Percentiles rank a stretch among this genome's conserved stretches.
Evolutionary conservation across 225 moss, liverwort and hornwort species (phyloP).

Genomic region (Physcomitrellopsis africana): DNA sequence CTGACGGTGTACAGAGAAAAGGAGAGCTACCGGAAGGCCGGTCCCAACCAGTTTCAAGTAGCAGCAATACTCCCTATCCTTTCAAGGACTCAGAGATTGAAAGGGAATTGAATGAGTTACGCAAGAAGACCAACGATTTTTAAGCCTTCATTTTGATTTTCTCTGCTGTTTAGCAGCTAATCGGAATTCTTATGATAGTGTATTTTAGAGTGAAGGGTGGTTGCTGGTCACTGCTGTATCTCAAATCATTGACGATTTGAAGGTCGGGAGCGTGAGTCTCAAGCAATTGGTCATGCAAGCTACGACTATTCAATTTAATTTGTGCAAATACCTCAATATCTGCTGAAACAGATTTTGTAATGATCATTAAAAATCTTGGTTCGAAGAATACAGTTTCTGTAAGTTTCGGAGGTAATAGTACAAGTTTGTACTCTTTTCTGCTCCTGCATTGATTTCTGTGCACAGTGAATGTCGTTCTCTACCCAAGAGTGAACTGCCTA

Average conservation of each 20-base stretch:
- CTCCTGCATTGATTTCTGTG: too few relatives aligned
- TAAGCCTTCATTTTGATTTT: constrained; percentile 34
- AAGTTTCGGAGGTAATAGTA: too few relatives aligned
- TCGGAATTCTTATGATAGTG: constrained; percentile 27
- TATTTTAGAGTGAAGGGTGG: constrained; percentile 40
- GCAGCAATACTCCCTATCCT: constrained; percentile 59
- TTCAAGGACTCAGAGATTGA: constrained; percentile 77
- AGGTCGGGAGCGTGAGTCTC: constrained; percentile 25
- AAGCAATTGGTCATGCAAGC: constrained; percentile 13
- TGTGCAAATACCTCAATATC: constrained; percentile 25
- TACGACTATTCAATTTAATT: constrained; percentile 21
- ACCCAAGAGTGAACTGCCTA: too few relatives aligned
- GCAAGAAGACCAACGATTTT: constrained; percentile 63
- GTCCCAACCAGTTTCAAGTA: constrained; percentile 67
- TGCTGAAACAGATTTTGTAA: constrained; percentile 1
- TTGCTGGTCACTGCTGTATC: constrained; percentile 36
- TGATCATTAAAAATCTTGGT: background rate
- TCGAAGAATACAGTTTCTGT: background rate
- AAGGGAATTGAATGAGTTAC: constrained; percentile 70
- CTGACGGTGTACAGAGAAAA: constrained; percentile 56
- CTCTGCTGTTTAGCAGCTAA: constrained; percentile 13
- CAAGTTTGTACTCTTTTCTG: too few relatives aligned
- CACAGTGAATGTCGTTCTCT: too few relatives aligned
- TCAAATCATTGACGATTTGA: constrained; percentile 30
- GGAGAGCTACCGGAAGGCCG: constrained; percentile 93